Percentiles rank a stretch among this genome's conserved stretches.
Evolutionary conservation across 768 basidiomycete species (phyloP).

Genomic region (Cubamyces lactineus): DNA sequence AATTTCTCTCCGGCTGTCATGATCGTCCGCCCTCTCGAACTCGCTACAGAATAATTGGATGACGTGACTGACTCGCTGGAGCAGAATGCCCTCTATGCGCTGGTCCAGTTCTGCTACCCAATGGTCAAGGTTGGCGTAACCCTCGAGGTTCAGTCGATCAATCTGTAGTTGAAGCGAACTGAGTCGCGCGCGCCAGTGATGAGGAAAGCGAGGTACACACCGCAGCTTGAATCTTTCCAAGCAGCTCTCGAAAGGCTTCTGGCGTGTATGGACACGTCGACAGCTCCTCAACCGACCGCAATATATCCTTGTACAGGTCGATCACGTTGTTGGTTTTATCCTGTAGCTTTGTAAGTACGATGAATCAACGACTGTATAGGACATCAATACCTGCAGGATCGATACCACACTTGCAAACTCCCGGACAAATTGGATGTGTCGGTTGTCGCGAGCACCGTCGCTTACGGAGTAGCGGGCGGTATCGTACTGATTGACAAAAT

Average conservation of each 20-base stretch:
- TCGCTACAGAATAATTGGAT: constrained; percentile 88
- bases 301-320: constrained; percentile 86
- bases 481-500: constrained; percentile 95
- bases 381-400: constrained; percentile 69
- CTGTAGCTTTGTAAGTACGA: constrained; percentile 38
- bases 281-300: constrained; percentile 84
- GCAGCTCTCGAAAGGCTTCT: constrained; percentile 79
- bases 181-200: neutral
- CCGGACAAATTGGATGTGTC: constrained; percentile 91
- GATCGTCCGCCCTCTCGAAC: constrained; percentile 79
- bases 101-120: constrained; percentile 63
- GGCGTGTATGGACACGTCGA: constrained; percentile 82
- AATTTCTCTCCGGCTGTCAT: constrained; percentile 59
- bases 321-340: constrained; percentile 96
- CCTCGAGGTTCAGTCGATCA: constrained; percentile 93
- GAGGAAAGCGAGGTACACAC: constrained; percentile 46
- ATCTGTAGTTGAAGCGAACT: constrained; percentile 53
- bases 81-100: constrained; percentile 80
- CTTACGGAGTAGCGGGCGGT: constrained; percentile 72
- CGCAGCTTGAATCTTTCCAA: constrained; percentile 82
- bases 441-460: constrained; percentile 80
- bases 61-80: constrained; percentile 73
- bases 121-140: constrained; percentile 74
- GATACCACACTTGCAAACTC: constrained; percentile 95
- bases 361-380: neutral